Base-by-base conservation (phyloP, 2,329 filamentous ascomycete genomes). In the Lachnellula cervina region DNA sequence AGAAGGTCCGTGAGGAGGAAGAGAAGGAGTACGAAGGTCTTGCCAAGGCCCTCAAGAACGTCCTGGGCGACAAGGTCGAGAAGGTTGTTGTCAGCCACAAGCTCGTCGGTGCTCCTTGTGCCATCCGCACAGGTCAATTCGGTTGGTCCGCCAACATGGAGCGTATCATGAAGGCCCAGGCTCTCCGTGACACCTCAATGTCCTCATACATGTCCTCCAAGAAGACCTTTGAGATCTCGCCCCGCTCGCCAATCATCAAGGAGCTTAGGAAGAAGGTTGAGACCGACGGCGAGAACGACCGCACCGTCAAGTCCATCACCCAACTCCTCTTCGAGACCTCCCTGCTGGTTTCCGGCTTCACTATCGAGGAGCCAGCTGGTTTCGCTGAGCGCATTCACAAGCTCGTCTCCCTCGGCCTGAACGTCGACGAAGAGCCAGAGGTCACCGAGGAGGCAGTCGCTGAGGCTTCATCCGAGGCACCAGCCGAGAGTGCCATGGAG, bases 131-230 rank as follows among this genome's bases (percentile, higher is more conserved):
- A 68, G 94, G 94, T 72, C 94, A 97, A 80, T 99, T 99, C 77
- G 94, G 94, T 79, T 99, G 94, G 94, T 97, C 93, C 56, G 94
- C 94, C 74, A 99, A 99, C 86, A 99, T 99, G 94, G 94, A 99
- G 86, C 94, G 94, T 83, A 99, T 99, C 87, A 99, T 99, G 94
- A 99, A 99, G 88, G 94, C 94, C 28, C 94, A 99, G 83, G 94
- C 94, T 72, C 93, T 99, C 71, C 94, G 94, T 80, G 94, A 99
- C 81, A 99, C 94, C 68, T 97, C 92, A 71, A 99, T 99, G 94
- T 90, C 85, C 79, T 96, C 90, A 70, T 99, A 99, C 89, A 99
- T 99, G 94, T 95, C 90, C 66, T 97, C 93, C 75, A 99, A 99
- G 92, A 99, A 99, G 90, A 99, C 94, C 34, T 97, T 99, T 68